A percentile compares a stretch with the other conserved stretches of the same genome.
These are phyloP conservation scores for Blastomyces gilchristii DNA, from an alignment of 2,329 filamentous ascomycete species.

Conservation along the genomic window DNA sequence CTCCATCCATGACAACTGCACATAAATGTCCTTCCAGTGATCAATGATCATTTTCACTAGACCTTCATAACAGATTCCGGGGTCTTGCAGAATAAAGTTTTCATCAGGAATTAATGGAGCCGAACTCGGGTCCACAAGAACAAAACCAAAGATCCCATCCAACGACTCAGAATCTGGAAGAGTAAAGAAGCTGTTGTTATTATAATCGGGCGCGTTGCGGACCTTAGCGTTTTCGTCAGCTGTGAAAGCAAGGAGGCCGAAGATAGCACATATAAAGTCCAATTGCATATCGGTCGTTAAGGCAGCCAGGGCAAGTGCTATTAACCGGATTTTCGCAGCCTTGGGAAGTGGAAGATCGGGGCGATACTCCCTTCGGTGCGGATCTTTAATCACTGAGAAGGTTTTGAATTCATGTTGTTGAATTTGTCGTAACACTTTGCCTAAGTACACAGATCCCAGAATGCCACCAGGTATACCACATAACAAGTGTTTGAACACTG, in stretches of 20 bases:
- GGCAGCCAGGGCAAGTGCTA: conserved; percentile 30
- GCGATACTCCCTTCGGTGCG: conserved; percentile 18
- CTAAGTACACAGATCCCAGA: conserved; percentile 29
- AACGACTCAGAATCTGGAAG: conserved; percentile 23
- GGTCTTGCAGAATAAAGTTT: conserved; percentile 14
- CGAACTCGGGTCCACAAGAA: conserved; percentile 18
- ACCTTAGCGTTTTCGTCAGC: conserved; percentile 21
- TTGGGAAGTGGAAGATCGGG: conserved; percentile 16
- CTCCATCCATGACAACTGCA: conserved; percentile 26
- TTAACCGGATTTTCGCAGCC: conserved; percentile 24
- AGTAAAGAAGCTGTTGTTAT: conserved; percentile 18
- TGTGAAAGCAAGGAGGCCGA: conserved; percentile 28
- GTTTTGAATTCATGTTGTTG: conserved; percentile 18
- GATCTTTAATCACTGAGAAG: conserved; percentile 13
- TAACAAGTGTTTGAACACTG: conserved; percentile 28
- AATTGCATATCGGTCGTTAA: conserved; percentile 31
- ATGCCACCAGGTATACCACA: conserved; percentile 31
- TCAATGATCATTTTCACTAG: conserved; percentile 27
- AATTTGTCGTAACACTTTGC: conserved; percentile 24
- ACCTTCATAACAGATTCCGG: conserved; percentile 22
- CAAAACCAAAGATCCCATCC: conserved; percentile 25
- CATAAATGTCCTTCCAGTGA: conserved; percentile 28
- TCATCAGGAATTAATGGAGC: conserved; percentile 10
- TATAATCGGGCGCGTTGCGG: conserved; percentile 13
- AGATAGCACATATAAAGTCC: conserved; percentile 32